Conservation (phyloP, 768 basidiomycete species). For the Boletus vermiculosoides region DNA sequence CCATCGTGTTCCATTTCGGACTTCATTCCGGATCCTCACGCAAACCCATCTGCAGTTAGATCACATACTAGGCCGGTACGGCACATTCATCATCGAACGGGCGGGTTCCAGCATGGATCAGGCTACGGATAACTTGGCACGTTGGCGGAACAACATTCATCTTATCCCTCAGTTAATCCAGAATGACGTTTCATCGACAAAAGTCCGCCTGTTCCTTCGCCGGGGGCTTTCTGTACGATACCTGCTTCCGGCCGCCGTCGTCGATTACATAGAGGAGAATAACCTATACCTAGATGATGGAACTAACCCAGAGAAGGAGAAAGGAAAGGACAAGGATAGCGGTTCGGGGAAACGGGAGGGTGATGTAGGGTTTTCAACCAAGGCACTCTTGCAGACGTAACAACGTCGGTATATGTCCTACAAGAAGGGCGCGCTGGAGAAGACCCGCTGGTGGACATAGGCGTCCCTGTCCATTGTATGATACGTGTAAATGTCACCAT, state of each 20-base stretch:
- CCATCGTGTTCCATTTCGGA: neutral
- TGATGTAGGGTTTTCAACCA: constrained; percentile 12
- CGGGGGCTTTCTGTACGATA: constrained; percentile 85
- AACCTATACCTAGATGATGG: constrained; percentile 71
- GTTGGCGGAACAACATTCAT: constrained; percentile 82
- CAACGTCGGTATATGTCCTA: neutral
- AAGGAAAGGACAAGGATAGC: constrained; percentile 37
- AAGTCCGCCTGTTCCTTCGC: constrained; percentile 78
- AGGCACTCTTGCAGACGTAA: constrained; percentile 9
- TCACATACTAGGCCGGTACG: constrained; percentile 93
- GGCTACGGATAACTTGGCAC: constrained; percentile 70
- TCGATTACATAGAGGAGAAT: constrained; percentile 90
- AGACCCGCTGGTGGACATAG: neutral
- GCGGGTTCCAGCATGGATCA: constrained; percentile 91
- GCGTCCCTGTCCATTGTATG: constrained; percentile 1
- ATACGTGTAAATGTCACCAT: neutral
- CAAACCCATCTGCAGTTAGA: constrained; percentile 62
- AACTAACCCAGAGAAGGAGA: constrained; percentile 34
- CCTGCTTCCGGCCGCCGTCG: constrained; percentile 85
- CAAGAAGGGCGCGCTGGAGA: neutral
- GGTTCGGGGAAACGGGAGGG: constrained; percentile 30
- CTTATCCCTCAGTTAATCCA: constrained; percentile 93
- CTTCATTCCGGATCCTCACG: constrained; percentile 14
- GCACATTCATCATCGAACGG: constrained; percentile 92
- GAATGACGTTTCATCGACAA: constrained; percentile 96